These are phyloP conservation scores for Cordia subcordata DNA, from an alignment of 257 asterid species.

Conservation along the genomic window DNA sequence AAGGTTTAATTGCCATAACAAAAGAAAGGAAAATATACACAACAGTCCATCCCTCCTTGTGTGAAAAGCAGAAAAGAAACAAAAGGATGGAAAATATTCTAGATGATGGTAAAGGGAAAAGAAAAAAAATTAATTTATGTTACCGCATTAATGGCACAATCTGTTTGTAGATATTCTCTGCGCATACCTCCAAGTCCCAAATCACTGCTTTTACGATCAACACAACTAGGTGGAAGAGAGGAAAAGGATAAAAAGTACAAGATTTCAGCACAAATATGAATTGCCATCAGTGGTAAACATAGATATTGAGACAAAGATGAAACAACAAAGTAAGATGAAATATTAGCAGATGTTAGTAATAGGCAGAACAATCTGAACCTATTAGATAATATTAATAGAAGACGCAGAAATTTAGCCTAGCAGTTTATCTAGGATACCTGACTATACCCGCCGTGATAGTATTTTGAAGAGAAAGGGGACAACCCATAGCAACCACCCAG, in stretches of 20 bases:
- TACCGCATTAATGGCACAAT: constrained; percentile 85
- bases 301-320: too few relatives aligned
- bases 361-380: not conserved
- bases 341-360: not conserved
- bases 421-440: constrained; percentile 38
- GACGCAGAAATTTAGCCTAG: constrained; percentile 2
- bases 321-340: too few relatives aligned
- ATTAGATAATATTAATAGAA: not conserved
- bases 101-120: constrained; percentile 5
- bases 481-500: constrained; percentile 94
- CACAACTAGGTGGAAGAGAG: constrained; percentile 47
- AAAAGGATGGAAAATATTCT: not conserved
- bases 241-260: constrained; percentile 15
- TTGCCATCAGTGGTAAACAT: too few relatives aligned
- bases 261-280: not conserved
- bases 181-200: constrained; percentile 89
- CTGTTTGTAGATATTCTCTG: constrained; percentile 86
- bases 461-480: constrained; percentile 88
- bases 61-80: not conserved
- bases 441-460: constrained; percentile 89
- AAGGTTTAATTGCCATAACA: too few relatives aligned
- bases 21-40: not conserved
- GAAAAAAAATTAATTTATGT: constrained; percentile 4
- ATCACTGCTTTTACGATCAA: constrained; percentile 92
- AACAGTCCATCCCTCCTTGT: not conserved